Percentiles rank a stretch among this genome's conserved stretches.
Conservation (phyloP, 257 asterid species). For the Buddleja alternifolia region DNA sequence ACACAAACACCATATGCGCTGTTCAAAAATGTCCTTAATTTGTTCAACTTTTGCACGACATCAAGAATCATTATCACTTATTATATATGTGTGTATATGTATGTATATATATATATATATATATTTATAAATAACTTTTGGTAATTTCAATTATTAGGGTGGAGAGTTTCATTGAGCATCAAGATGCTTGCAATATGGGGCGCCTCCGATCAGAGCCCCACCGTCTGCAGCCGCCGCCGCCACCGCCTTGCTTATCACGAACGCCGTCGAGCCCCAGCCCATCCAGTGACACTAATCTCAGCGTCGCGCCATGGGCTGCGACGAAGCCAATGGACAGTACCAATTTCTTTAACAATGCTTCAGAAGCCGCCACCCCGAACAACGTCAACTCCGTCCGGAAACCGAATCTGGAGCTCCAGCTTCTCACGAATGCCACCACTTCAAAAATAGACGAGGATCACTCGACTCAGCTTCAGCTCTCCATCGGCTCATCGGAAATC, state of each 20-base stretch:
- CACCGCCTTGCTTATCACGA: constrained; percentile 47
- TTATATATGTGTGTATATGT: too few relatives aligned
- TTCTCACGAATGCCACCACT: constrained; percentile 40
- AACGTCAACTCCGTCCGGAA: not conserved
- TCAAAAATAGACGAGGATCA: constrained; percentile 28
- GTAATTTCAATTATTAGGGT: constrained; percentile 41
- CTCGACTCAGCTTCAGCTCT: constrained; percentile 55
- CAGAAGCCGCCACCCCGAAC: not conserved
- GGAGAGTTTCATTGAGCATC: constrained; percentile 87
- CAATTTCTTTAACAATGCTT: not conserved
- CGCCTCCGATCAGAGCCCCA: constrained; percentile 47
- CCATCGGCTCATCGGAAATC: constrained; percentile 49
- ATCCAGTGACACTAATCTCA: constrained; percentile 48
- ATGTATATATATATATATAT: too few relatives aligned
- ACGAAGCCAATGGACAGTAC: constrained; percentile 16
- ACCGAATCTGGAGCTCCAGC: constrained; percentile 70
- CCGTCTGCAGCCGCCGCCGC: constrained; percentile 44
- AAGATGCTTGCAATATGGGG: constrained; percentile 60
- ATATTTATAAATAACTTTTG: too few relatives aligned
- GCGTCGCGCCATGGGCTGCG: constrained; percentile 35
- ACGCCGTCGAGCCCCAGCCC: constrained; percentile 67
- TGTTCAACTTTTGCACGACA: constrained; percentile 40
- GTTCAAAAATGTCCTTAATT: constrained; percentile 29
- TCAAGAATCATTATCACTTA: constrained; percentile 34
- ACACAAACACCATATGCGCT: constrained; percentile 27